Evolutionary conservation across 2,329 filamentous ascomycete species (phyloP).

Genomic region (Botrytis aclada): DNA sequence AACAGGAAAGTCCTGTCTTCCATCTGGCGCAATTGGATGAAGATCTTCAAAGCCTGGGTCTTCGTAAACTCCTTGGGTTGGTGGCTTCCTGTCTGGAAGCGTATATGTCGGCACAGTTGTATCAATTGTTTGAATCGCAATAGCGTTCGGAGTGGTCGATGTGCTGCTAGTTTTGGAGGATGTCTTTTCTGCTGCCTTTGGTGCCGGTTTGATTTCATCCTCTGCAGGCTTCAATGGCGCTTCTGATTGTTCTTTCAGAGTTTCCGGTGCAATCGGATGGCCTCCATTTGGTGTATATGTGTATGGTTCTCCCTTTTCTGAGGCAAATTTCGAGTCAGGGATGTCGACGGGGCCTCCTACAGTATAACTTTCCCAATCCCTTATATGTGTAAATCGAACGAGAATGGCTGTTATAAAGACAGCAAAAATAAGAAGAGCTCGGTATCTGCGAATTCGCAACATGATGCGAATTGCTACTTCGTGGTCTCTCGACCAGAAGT

Average conservation of each 20-base stretch:
- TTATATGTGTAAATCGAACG: constrained; percentile 25
- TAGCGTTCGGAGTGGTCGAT: neutral
- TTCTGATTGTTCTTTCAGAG: constrained; percentile 1
- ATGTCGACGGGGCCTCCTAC: constrained; percentile 17
- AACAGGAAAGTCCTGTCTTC: constrained; percentile 30
- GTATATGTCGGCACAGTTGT: constrained; percentile 27
- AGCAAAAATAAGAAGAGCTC: constrained; percentile 46
- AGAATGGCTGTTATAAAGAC: constrained; percentile 24
- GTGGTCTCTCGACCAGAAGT: constrained; percentile 16
- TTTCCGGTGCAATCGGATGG: neutral
- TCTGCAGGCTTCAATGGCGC: constrained; percentile 4
- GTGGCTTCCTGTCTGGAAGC: constrained; percentile 33
- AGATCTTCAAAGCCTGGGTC: constrained; percentile 23
- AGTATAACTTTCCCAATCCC: constrained; percentile 23
- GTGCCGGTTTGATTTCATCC: neutral
- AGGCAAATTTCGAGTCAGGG: constrained; percentile 14
- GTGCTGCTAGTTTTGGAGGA: neutral
- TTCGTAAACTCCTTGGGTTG: constrained; percentile 23
- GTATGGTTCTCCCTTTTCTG: neutral
- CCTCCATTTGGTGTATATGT: neutral
- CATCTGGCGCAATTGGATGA: constrained; percentile 33
- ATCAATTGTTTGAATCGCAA: constrained; percentile 14
- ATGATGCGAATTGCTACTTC: constrained; percentile 40
- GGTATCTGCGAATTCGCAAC: constrained; percentile 59
- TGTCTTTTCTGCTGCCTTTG: neutral